A percentile compares a stretch with the other conserved stretches of the same genome.
These are phyloP conservation scores for Lactarius tabidus DNA, from an alignment of 768 basidiomycete genomes.

Conservation along the genomic window DNA sequence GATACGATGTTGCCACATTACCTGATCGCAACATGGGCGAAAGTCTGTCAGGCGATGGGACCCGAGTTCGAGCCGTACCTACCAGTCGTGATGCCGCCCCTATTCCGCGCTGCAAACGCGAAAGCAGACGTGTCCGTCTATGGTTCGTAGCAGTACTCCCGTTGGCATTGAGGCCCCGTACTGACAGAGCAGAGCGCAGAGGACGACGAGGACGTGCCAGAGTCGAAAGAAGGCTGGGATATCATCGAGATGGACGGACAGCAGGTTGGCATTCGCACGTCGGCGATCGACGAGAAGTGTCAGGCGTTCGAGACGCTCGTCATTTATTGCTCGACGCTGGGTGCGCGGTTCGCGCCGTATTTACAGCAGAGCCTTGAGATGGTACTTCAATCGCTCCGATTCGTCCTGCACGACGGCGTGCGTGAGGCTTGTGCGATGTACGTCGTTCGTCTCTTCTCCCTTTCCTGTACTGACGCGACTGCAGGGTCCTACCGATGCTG, in stretches of 20 bases:
- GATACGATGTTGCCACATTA: conserved; percentile 73
- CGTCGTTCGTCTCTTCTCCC: conserved; percentile 28
- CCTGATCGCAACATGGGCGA: conserved; percentile 85
- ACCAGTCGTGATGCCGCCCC: conserved; percentile 75
- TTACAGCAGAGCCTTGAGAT: conserved; percentile 67
- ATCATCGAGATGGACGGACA: conserved; percentile 75
- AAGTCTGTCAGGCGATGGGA: conserved; percentile 81
- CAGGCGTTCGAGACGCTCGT: conserved; percentile 86
- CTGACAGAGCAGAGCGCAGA: conserved; percentile 35
- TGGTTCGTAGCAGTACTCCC: conserved; percentile 40
- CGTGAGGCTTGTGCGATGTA: conserved; percentile 74
- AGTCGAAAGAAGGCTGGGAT: conserved; percentile 74
- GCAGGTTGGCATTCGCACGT: conserved; percentile 71
- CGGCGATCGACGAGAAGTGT: conserved; percentile 81
- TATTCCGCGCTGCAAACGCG: conserved; percentile 70
- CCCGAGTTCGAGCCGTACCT: conserved; percentile 85
- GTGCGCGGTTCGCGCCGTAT: conserved; percentile 65
- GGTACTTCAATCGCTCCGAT: conserved; percentile 62
- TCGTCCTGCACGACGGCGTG: conserved; percentile 84
- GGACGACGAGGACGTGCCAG: conserved; percentile 52
- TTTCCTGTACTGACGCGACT: not conserved
- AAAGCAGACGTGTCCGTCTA: conserved; percentile 77
- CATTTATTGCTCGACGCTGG: conserved; percentile 70
- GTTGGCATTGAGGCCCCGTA: too few species aligned
- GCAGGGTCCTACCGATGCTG: conserved; percentile 68